phyloP scores from a whole-genome alignment of 352 stramenopile genomes.

The Globisporangium alternatum region DNA sequence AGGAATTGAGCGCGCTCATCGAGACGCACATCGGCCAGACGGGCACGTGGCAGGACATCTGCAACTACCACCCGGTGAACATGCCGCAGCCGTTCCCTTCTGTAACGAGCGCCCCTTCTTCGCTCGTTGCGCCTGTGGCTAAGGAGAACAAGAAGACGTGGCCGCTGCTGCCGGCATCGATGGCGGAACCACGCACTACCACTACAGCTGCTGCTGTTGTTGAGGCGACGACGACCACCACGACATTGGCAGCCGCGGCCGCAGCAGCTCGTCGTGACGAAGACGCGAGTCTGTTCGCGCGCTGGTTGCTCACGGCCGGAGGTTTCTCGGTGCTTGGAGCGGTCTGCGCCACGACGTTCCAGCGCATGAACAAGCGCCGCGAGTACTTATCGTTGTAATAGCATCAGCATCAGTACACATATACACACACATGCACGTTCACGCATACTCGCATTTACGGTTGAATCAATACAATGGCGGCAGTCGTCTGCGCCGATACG shows the following conservation, averaged over 20 bases:
- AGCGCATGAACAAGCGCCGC: conserved; percentile 21
- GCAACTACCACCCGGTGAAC: conserved; percentile 60
- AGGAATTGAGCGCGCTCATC: conserved; percentile 56
- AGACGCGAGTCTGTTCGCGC: not conserved
- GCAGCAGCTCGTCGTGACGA: not conserved
- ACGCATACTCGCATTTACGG: not conserved
- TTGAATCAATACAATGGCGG: not conserved
- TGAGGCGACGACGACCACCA: too few species aligned
- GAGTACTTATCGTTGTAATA: conserved; percentile 18
- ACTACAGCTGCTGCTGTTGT: not conserved
- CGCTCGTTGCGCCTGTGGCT: not conserved
- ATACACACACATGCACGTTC: not conserved
- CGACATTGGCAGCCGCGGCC: not conserved
- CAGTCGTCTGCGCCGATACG: too few species aligned
- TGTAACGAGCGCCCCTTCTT: not conserved
- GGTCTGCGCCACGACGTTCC: conserved; percentile 16
- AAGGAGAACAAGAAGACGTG: not conserved
- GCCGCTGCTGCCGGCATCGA: conserved; percentile 1
- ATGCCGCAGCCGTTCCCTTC: conserved; percentile 1
- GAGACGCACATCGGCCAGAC: conserved; percentile 51
- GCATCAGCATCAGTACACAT: not conserved
- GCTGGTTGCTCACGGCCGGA: conserved; percentile 14
- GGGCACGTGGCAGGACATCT: conserved; percentile 71
- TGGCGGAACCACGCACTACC: not conserved
- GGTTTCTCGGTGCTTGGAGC: conserved; percentile 12